phyloP scores from a whole-genome alignment of 2,329 filamentous ascomycete genomes.

The Volutella citrinella region DNA sequence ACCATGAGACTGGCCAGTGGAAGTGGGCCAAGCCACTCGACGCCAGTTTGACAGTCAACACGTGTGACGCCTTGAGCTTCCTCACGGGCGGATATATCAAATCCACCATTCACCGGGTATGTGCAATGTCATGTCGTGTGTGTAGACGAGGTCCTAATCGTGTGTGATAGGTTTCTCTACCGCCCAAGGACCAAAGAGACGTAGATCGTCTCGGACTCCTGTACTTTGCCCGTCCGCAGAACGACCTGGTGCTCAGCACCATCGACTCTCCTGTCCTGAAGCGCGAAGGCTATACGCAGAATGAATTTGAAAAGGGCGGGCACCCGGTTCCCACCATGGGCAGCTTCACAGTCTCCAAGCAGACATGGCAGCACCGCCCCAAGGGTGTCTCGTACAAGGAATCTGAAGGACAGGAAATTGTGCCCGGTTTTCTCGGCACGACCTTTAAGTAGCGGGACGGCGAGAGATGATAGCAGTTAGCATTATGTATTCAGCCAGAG shows the following conservation, averaged over 20 bases:
- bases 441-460: too few species aligned
- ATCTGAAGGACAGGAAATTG: conserved; percentile 29
- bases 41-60: conserved; percentile 49
- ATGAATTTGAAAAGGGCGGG: conserved; percentile 35
- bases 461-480: too few species aligned
- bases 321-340: conserved; percentile 34
- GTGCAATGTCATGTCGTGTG: conserved; percentile 2
- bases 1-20: conserved; percentile 43
- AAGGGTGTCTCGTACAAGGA: conserved; percentile 24
- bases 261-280: conserved; percentile 37
- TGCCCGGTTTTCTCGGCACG: conserved; percentile 36
- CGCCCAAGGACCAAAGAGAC: conserved; percentile 39
- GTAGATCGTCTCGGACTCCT: conserved; percentile 47
- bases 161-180: conserved; percentile 34
- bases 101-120: conserved; percentile 35
- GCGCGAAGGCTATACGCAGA: conserved; percentile 29
- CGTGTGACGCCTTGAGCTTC: conserved; percentile 45
- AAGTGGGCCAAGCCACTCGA: conserved; percentile 46
- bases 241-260: conserved; percentile 35
- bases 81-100: conserved; percentile 45
- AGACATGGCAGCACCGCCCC: conserved; percentile 34
- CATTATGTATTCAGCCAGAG: too few species aligned
- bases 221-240: conserved; percentile 47
- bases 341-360: conserved; percentile 35
- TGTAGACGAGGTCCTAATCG: too few species aligned